Percentiles rank a stretch among this genome's conserved stretches.
Conservation (phyloP, 148 eudicot species). For the Euryodendron excelsum region DNA sequence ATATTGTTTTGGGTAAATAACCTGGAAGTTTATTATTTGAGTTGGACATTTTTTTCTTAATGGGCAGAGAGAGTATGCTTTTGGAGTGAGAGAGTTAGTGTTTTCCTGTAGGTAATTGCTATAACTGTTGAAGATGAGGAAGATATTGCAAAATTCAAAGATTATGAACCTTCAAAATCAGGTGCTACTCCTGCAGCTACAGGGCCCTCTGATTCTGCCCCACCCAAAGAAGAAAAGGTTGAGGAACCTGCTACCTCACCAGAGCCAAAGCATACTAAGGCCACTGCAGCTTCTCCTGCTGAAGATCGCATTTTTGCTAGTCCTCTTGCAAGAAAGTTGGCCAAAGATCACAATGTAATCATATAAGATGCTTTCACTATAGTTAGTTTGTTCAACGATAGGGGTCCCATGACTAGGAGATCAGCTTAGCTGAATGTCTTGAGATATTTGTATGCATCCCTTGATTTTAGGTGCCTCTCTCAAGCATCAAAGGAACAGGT, state of each 20-base stretch:
- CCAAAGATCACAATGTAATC: slow-evolving; percentile 79
- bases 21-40: not conserved
- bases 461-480: slow-evolving; percentile 61
- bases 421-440: not conserved
- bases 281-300: slow-evolving; percentile 41
- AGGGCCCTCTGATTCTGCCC: slow-evolving; percentile 54
- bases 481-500: slow-evolving; percentile 95
- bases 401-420: slow-evolving; percentile 1
- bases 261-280: slow-evolving; percentile 48
- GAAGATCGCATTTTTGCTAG: slow-evolving; percentile 91
- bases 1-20: not conserved
- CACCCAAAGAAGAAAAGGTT: slow-evolving; percentile 53
- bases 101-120: slow-evolving; percentile 64
- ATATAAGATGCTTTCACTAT: not conserved
- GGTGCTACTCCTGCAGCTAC: slow-evolving; percentile 51
- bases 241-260: slow-evolving; percentile 41
- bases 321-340: slow-evolving; percentile 91
- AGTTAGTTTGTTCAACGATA: not conserved
- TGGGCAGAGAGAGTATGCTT: not conserved
- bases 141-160: slow-evolving; percentile 74
- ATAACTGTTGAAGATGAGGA: slow-evolving; percentile 91
- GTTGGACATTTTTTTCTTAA: not conserved
- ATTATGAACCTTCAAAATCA: slow-evolving; percentile 64
- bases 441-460: not conserved
- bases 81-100: not conserved